Conservation (phyloP, 305 asterid genomes). For the Fraxinus floribunda region DNA sequence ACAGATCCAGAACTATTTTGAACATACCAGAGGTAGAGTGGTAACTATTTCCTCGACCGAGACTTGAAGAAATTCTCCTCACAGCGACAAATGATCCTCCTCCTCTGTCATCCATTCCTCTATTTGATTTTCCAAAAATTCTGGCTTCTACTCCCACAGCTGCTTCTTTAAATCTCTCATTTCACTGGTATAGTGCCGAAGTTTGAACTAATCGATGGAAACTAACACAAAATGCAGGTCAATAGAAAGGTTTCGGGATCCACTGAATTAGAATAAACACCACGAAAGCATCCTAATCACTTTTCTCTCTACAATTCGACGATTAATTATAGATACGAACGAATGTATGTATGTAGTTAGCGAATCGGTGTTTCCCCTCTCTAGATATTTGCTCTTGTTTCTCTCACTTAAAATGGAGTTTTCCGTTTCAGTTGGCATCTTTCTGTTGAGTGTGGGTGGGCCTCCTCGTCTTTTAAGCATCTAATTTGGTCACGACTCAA, state of each 20-base stretch:
- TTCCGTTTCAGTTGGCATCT: conserved; percentile 26
- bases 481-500: no score
- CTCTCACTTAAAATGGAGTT: conserved; percentile 18
- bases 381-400: neutral
- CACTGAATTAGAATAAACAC: neutral
- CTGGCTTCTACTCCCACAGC: neutral
- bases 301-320: neutral
- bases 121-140: conserved; percentile 1
- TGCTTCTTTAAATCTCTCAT: conserved; percentile 4
- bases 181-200: neutral
- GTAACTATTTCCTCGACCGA: conserved; percentile 75
- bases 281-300: neutral
- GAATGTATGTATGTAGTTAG: neutral
- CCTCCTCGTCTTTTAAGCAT: conserved; percentile 34
- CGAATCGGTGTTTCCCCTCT: neutral
- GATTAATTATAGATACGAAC: neutral
- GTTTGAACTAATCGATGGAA: conserved; percentile 25
- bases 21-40: conserved; percentile 69
- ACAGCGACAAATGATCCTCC: conserved; percentile 93
- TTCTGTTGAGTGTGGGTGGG: conserved; percentile 45
- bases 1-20: conserved; percentile 31
- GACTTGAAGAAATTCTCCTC: conserved; percentile 86
- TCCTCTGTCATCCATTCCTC: conserved; percentile 77
- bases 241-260: neutral
- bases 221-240: conserved; percentile 18